Base-by-base conservation (phyloP, 805 yeast genomes). In the Pichia sporocuriosa region DNA sequence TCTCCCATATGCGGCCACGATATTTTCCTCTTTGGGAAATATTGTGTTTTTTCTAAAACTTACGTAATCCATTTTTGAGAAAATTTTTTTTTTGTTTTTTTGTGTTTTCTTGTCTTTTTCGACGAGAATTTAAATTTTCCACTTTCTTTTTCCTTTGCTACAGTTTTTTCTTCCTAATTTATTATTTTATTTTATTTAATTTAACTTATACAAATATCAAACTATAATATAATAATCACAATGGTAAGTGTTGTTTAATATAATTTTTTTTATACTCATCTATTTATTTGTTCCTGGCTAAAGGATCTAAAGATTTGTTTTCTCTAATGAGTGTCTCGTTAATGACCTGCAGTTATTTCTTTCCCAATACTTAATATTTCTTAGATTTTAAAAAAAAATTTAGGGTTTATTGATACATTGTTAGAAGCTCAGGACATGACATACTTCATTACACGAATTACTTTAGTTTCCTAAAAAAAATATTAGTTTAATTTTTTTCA, bases 281-380 rank as follows among this genome's bases (percentile, higher is more conserved):
- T n/a, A n/a, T n/a, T n/a, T n/a, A n/a, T n/a, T n/a, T n/a, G n/a
- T 16, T 16, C 19, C 41, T 15, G 54, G 62, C 62, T 58, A 53
- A 55, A 52, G 62, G 62, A 58, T 52, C 55, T 49, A 55, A 55
- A 53, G 57, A 52, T 58, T 55, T 51, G 55, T 49, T 50, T 47
- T 48, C 44, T 30, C 24, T 17, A 26, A 32, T 19, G 17, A 23
- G 38, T 27, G 29, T 35, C 19, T 13, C 37, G 21, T 40, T 32
- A 29, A 34, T 28, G 26, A 25, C 42, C 43, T 40, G 32, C 34
- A 22, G 32, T 34, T 40, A 23, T 6, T 34, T 23, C 17, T 30
- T 17, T 26, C 13, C 11, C 10, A 26, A 26, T 15, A 12, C 13
- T 13, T 12, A 9, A 26, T 26, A 26, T 26, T 26, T 34, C 29